Conservation (phyloP, 768 basidiomycete genomes). For the Mycena chlorophos region DNA sequence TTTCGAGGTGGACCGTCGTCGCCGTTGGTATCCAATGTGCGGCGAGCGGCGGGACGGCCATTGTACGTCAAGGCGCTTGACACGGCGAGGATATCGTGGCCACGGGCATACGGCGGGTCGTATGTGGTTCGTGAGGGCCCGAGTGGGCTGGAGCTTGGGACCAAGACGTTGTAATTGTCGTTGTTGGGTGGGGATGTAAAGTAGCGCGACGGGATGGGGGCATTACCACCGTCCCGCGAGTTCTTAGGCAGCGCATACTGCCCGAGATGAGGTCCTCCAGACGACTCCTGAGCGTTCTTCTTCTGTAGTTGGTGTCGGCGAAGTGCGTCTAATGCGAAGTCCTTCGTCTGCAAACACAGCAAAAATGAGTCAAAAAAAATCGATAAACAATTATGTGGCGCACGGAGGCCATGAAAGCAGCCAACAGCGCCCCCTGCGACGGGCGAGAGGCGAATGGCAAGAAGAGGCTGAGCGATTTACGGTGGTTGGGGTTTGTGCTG, state of each 20-base stretch:
- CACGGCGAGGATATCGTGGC: slow-evolving; percentile 55
- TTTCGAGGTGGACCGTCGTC: slow-evolving; percentile 73
- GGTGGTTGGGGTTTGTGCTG: too few relatives aligned
- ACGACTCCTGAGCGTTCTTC: slow-evolving; percentile 33
- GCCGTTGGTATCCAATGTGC: slow-evolving; percentile 39
- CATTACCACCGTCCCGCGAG: slow-evolving; percentile 60
- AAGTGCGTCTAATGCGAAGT: not conserved
- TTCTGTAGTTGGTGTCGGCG: slow-evolving; percentile 21
- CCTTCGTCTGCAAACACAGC: not conserved
- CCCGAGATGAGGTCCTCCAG: slow-evolving; percentile 21
- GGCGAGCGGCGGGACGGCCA: slow-evolving; percentile 46
- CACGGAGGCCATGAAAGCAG: too few relatives aligned
- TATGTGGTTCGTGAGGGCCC: slow-evolving; percentile 37
- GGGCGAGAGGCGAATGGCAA: too few relatives aligned
- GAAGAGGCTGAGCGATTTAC: too few relatives aligned
- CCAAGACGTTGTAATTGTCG: slow-evolving; percentile 59
- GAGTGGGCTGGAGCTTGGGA: slow-evolving; percentile 75
- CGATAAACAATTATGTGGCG: too few relatives aligned
- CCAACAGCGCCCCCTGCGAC: too few relatives aligned
- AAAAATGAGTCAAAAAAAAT: too few relatives aligned
- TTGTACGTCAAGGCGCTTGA: slow-evolving; percentile 58
- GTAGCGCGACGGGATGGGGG: slow-evolving; percentile 66
- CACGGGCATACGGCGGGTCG: slow-evolving; percentile 42
- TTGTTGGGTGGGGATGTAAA: slow-evolving; percentile 45
- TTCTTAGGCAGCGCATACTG: slow-evolving; percentile 51